Base-by-base conservation (phyloP, 2,329 filamentous ascomycete species). In the Thielaviopsis ethacetica region DNA sequence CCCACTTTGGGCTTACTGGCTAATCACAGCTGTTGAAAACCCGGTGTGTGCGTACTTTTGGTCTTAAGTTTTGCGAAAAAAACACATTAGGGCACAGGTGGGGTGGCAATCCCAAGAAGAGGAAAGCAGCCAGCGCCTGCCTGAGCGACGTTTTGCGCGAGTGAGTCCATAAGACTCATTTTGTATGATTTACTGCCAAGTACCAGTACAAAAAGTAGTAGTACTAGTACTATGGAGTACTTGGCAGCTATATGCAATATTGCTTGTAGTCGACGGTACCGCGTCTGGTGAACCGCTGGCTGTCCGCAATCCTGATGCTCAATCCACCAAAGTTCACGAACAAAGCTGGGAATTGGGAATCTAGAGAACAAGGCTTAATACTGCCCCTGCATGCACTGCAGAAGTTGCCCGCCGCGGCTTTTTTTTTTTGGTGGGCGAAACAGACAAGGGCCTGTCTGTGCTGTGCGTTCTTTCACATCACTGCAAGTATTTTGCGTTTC, bases 21-120 rank as follows among this genome's bases (percentile, higher is more conserved):
- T 57, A 60, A 58, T 59, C 54, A 60, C 24, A 60, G 38, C 30
- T 15, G 50, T 12, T 26, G 55, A 58, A 62, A 49, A 34, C 44
- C 54, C 26, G 41, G 50, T 59, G 60, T 56, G 57, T 61, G 53
- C 51, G 56, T 34, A 61, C 60, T 61, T 61, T 61, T 61, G 60
- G 57, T 38, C 60, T 57, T 17, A 49, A 47, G 21, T 53, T 27
- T 38, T 22, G 26, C 22, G 5, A 60, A 56, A 54, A 57, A 53
- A 58, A 51, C 21, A 24, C 56, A 58, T 62, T 60, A 62, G 60
- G 60, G 60, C 58, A 57, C 54, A 57, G 41, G 57, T 59, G 60
- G 60, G 60, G 60, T 62, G 60, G 56, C 26, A 61, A 58, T 50
- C 44, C 55, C 53, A 56, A 22, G 17, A 27, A 34, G 7, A 34